Evolutionary conservation across 2,329 filamentous ascomycete species (phyloP), one percentile per base, ranked within the genome.

Genomic region (Verticillium isaacii): DNA sequence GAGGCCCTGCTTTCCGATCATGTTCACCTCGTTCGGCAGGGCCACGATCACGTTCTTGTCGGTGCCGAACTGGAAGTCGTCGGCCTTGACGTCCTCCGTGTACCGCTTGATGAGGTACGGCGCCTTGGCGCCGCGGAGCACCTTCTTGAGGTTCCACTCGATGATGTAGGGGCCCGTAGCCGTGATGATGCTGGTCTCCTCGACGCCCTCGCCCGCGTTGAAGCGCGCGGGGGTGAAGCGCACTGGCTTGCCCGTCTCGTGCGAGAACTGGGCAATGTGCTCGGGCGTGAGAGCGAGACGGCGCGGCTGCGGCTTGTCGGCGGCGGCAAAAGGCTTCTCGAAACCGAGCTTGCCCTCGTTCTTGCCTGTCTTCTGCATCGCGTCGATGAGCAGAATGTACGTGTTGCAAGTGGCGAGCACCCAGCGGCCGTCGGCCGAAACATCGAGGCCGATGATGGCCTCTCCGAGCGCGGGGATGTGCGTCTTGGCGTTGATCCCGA

Each of bases 41-140:
- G 95, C 95, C 39, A 99, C 94, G 70, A 99, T 97, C 69, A 99
- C 92, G 70, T 97, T 97, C 85, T 97, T 96, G 76, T 99, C 95
- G 5, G 89, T 93, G 56, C 94, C 94, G 71, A 93, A 99, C 70
- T 95, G 93, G 87, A 99, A 99, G 74, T 99, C 96, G 74, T 99
- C 95, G 4, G 95, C 95, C 82, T 96, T 97, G 72, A 99, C 93
- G 66, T 96, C 90, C 70, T 99, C 95, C 1, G 87, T 85, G 73
- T 99, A 99, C 17, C 95, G 89, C 82, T 98, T 97, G 82, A 99
- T 98, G 68, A 89, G 91, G 79, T 99, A 99, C 0, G 94, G 90
- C 63, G 95, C 90, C 76, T 93, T 95, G 66, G 85, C 85, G 59
- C 91, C 92, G 25, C 83, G 83, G 15, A 97, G 76, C 1, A 98